Base-by-base conservation (phyloP, 495 filamentous ascomycete genomes). In the Penicillium parvum region DNA sequence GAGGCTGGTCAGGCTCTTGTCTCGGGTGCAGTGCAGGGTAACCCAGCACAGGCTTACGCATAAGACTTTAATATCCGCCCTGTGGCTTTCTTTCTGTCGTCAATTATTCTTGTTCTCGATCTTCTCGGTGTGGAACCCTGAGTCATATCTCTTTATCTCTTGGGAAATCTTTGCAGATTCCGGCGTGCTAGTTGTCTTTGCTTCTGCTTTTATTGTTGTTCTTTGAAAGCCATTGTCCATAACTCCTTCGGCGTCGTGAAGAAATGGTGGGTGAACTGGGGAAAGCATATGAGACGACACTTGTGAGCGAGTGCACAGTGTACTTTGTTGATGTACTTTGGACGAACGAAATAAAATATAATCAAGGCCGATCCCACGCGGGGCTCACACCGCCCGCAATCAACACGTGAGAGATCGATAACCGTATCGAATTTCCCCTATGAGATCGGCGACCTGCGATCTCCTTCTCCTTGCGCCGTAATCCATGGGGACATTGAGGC, bases 1-100 rank as follows among this genome's bases (percentile, higher is more conserved):
- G 69, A 73, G 27, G 59, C 58, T n/a, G 60, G 53, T 4, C 62
- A 70, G 40, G 58, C 57, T 33, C 51, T 68, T 12, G 59, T 65
- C 20, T 47, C 62, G 19, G 64, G 62, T n/a, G 57, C 51, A 18
- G 58, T 56, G 22, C 64, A 65, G 37, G 65, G 57, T 10, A 16
- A 34, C 14, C n/a, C 19, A 16, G 51, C 58, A n/a, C 60, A 62
- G 51, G 38, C 41, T 15, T 66, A 60, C 50, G 60, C 58, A 61
- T 65, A 53, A 49, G 45, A 25, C n/a, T 25, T 40, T 40, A 42
- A 27, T 36, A 14, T 17, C 23, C 16, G 17, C 15, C 32, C 34
- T 9, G 12, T 33, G 21, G 15, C 14, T 36, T 30, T 37, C 22
- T 38, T 26, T 32, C 37, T 37, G 25, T 15, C 38, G 38, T 32